These are phyloP conservation scores for Dryadomyces sulphureus DNA, from an alignment of 2,329 filamentous ascomycete genomes.

Conservation along the genomic window DNA sequence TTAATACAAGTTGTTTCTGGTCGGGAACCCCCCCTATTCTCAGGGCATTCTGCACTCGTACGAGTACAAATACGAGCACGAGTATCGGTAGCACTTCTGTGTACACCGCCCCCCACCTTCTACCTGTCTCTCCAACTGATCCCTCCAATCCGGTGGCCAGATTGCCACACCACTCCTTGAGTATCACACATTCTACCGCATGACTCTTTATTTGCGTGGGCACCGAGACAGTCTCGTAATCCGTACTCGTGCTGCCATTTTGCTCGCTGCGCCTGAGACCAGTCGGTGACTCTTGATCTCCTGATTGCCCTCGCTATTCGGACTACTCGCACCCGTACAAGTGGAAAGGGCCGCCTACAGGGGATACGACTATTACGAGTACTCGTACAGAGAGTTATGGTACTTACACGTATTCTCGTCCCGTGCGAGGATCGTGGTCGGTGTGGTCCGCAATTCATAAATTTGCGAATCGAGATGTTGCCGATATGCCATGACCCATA, in stretches of 20 bases:
- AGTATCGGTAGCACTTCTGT: background rate
- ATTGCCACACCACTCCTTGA: constrained; percentile 1
- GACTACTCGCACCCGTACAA: no score
- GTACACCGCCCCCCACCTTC: background rate
- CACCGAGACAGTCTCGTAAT: background rate
- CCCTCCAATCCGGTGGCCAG: background rate
- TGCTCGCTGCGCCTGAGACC: background rate
- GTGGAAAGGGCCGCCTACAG: background rate
- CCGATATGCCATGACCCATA: no score
- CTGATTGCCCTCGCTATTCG: background rate
- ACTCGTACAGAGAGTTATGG: no score
- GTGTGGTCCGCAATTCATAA: no score
- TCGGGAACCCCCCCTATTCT: background rate
- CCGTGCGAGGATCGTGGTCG: no score
- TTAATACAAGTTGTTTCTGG: background rate
- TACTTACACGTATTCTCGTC: no score
- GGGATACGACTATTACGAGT: no score
- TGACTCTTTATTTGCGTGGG: background rate
- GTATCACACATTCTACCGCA: constrained; percentile 1
- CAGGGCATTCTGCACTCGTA: background rate
- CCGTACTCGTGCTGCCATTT: background rate
- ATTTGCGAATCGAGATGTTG: no score
- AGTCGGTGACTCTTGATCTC: background rate
- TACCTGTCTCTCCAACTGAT: background rate
- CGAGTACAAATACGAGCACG: no score